phyloP scores from a whole-genome alignment of 1,284 basidiomycete genomes.

The Cerioporus squamosus region DNA sequence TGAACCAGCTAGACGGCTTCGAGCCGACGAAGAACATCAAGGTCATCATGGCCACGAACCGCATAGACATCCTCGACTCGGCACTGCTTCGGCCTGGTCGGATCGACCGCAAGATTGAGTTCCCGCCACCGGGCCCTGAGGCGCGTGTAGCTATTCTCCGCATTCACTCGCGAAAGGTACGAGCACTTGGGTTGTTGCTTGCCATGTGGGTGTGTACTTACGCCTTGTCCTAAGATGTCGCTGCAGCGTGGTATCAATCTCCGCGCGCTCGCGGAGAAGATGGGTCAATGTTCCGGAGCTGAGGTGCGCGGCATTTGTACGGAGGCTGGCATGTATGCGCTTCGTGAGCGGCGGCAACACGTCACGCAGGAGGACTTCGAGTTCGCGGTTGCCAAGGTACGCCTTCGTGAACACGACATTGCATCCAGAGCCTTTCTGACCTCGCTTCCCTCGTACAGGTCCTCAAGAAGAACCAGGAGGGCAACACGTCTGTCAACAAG shows the following conservation, averaged over 20 bases:
- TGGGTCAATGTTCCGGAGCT: conserved; percentile 98
- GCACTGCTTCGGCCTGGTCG: conserved; percentile 95
- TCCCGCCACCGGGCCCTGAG: conserved; percentile 97
- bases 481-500: conserved; percentile 90
- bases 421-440: not conserved
- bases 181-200: conserved; percentile 13
- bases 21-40: conserved; percentile 99
- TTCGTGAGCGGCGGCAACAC: conserved; percentile 93
- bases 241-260: conserved; percentile 97
- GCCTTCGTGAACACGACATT: conserved; percentile 23
- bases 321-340: conserved; percentile 98
- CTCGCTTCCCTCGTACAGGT: conserved; percentile 48
- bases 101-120: conserved; percentile 99
- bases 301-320: conserved; percentile 99
- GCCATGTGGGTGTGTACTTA: too few species aligned
- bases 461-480: conserved; percentile 91
- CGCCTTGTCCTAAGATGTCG: conserved; percentile 74
- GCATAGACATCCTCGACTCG: conserved; percentile 97
- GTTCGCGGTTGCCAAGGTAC: conserved; percentile 93
- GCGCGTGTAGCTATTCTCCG: conserved; percentile 96
- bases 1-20: conserved; percentile 98
- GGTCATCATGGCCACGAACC: conserved; percentile 99
- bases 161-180: conserved; percentile 94
- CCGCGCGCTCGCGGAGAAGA: conserved; percentile 94
- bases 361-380: conserved; percentile 99